Base-by-base conservation (phyloP, 768 basidiomycete species). In the Auricularia auricula-judae region DNA sequence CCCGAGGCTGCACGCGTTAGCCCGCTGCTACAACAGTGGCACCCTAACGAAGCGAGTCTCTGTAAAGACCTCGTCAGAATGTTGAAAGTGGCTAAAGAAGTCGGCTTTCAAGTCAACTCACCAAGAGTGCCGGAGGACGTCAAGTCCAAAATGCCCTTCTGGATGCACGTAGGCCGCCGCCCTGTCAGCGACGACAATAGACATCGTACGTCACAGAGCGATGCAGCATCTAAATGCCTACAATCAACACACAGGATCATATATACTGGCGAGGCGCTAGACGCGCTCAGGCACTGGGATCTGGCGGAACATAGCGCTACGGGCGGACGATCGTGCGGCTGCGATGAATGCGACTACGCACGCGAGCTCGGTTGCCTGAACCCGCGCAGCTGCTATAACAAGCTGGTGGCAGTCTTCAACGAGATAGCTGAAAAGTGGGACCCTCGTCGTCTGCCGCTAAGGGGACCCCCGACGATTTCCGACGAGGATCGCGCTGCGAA, bases 221-320 rank as follows among this genome's bases (percentile, higher is more conserved):
- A 51, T 16, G 4, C 47, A 4, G 47, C 47, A 5, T 51, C 16
- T 4, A 18, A 11, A 11, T 51, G 47, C 47, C 47, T 51, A 16
- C 14, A 51, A 16, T 11, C 47, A 51, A 51, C 8, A 11, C 47
- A 51, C 47, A 21, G 18, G 21, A 16, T 51, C 4, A 51, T 39
- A 16, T 51, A 4, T 3, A 51, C 16, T 8, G 47, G 47, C 8
- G 47, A 51, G 4, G 47, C 47, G 47, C 8, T 51, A 21, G 47
- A 51, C 47, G 47, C 47, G 75, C 36, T 66, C 78, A 0, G 70
- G 79, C 47, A 51, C 21, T 51, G 47, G 16, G 47, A 21, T 16
- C 14, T 51, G 47, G 47, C 21, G 16, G 14, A 21, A 7, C 47
- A 21, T 16, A 4, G 47, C 14, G 4, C 10, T 11, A 5, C 14